phyloP scores from a whole-genome alignment of 306 rosid species.

The Quercus glauca region DNA sequence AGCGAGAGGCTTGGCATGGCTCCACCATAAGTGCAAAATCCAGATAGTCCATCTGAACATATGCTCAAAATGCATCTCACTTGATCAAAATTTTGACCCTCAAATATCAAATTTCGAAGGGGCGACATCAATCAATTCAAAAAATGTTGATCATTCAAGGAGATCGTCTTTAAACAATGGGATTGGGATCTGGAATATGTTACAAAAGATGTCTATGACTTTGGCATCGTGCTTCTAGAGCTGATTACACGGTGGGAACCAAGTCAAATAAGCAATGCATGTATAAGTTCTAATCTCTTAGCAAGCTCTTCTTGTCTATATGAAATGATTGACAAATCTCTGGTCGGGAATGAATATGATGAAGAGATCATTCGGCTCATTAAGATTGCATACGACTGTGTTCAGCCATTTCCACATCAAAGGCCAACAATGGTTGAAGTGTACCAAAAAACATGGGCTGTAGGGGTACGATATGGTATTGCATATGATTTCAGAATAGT shows the following conservation, averaged over 20 bases:
- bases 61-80: neutral
- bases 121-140: neutral
- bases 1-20: slow-evolving; percentile 19
- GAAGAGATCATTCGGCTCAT: slow-evolving; percentile 18
- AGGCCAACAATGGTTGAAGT: slow-evolving; percentile 27
- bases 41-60: slow-evolving; percentile 11
- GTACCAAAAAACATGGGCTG: neutral
- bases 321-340: slow-evolving; percentile 13
- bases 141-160: neutral
- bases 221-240: slow-evolving; percentile 12
- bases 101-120: slow-evolving; percentile 11
- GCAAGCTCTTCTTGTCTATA: neutral
- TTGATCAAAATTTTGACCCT: slow-evolving; percentile 7
- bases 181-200: slow-evolving; percentile 7
- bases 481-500: too few species aligned
- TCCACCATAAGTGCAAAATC: slow-evolving; percentile 9
- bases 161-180: too few species aligned
- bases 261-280: neutral
- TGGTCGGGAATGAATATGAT: slow-evolving; percentile 9
- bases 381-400: neutral
- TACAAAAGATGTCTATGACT: slow-evolving; percentile 15
- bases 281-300: too few species aligned
- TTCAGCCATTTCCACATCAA: neutral
- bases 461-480: neutral
- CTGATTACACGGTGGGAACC: neutral